Base-by-base conservation (phyloP, 2,329 filamentous ascomycete genomes). In the Metarhizium anisopliae region DNA sequence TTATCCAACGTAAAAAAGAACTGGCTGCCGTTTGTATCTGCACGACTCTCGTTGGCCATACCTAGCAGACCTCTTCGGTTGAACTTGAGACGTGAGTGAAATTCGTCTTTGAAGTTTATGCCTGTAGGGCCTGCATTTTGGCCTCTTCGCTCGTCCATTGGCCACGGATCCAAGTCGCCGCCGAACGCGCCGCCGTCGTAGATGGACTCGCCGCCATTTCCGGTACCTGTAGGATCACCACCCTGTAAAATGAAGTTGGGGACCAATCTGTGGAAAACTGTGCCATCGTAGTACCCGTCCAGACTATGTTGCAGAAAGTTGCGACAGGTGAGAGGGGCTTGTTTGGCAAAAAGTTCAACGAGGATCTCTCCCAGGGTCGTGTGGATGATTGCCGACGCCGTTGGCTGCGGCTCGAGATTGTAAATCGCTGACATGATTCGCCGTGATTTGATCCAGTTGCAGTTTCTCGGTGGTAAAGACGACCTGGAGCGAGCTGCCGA, bases 231-330 rank as follows among this genome's bases (percentile, higher is more conserved):
- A 0, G 94, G 93, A 65, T 99, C 94, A 55, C 94, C 94, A 35
- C 93, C 94, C 67, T 99, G 94, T 11, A 97, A 76, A 59, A 99
- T 89, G 71, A 99, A 99, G 53, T 88, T 89, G 0, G 92, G 90
- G 0, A 96, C 86, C 6, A 97, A 79, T 29, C 94, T 89, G 74
- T 99, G 94, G 74, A 99, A 99, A 59, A 94, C 86, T 0, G 92
- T 96, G 67, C 87, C 85, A 64, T 90, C 86, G 76, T 97, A 99
- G 77, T 97, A 97, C 63, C 91, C 91, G 68, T 99, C 92, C 62
- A 96, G 82, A 68, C 90, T 94, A 66, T 92, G 87, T 71, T 99
- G 94, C 42, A 99, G 81, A 72, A 99, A 99, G 75, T 96, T 97
- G 63, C 93, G 90, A 67, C 87, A 91, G 30, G 94, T 88, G 59